Conservation (phyloP, 1,284 basidiomycete species). For the Flammula alnicola region DNA sequence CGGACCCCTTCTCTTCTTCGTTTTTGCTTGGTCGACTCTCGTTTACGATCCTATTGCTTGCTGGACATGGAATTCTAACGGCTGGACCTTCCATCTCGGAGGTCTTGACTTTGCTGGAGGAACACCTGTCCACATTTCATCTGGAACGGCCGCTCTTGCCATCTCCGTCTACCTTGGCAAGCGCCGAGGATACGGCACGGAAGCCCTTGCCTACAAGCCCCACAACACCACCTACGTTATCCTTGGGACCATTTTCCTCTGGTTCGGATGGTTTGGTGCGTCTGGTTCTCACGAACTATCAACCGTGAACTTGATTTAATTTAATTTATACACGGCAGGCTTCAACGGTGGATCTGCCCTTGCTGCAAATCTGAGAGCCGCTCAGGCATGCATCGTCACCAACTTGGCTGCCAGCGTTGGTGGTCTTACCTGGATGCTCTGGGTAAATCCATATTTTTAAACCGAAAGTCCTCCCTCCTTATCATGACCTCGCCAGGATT, state of each 20-base stretch:
- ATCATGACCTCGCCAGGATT: conserved; percentile 61
- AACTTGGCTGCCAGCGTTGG: conserved; percentile 87
- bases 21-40: conserved; percentile 90
- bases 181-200: conserved; percentile 90
- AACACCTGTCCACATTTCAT: conserved; percentile 91
- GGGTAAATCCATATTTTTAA: conserved; percentile 17
- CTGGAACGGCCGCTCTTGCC: conserved; percentile 90
- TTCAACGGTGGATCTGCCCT: conserved; percentile 89
- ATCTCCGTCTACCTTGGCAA: conserved; percentile 92
- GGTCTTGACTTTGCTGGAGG: conserved; percentile 93
- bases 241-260: conserved; percentile 90
- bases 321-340: conserved; percentile 19
- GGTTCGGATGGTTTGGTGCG: conserved; percentile 92
- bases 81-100: conserved; percentile 81
- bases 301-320: background rate
- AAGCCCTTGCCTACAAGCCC: conserved; percentile 86
- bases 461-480: background rate
- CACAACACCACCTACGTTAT: conserved; percentile 88
- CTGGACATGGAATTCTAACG: conserved; percentile 92
- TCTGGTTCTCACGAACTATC: conserved; percentile 1
- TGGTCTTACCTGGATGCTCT: conserved; percentile 93
- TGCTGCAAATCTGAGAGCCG: conserved; percentile 85
- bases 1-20: conserved; percentile 86
- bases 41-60: conserved; percentile 93
- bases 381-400: conserved; percentile 90